Base-by-base conservation (phyloP, 805 yeast genomes). In the Lachancea lanzarotensis region DNA sequence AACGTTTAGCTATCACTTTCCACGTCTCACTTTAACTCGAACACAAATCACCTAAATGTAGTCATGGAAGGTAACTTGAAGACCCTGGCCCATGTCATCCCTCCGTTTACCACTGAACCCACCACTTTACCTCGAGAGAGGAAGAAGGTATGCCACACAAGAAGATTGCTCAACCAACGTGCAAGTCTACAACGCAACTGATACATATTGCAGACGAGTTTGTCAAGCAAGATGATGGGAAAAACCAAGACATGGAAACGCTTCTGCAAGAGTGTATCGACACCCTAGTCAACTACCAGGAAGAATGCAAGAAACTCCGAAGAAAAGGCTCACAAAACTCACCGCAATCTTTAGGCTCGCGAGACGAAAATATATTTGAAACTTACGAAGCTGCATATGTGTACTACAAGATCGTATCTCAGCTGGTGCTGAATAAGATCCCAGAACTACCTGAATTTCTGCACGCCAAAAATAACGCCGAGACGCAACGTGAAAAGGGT, bases 351-450 rank as follows among this genome's bases (percentile, higher is more conserved):
- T 8, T 6, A 8, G 8, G 25, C 25, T 4, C 25, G 8, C n/a
- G 25, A 6, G 34, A 42, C 12, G 26, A 35, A 9, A 49, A 47
- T 13, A 36, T 51, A 4, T 52, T 45, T 40, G 54, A 55, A 29
- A 29, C 52, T 8, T 57, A 57, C 42, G 67, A 63, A 52, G 52
- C 59, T n/a, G 58, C 63, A 6, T 63, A 60, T 39, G 56, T 63
- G n/a, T 63, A 62, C 39, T 63, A 59, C 48, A 63, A 63, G 43
- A 61, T 62, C 15, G 58, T 63, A n/a, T 63, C 60, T 37, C 53
- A 52, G 33, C 52, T 56, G 2, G 51, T 59, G 18, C 43, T 57
- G n/a, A 53, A 50, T 18, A 55, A 50, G 39, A 60, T 63, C 40
- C 68, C 68, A 3, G 48, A 47, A 26, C 44, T 60, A 31, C 27